Evolutionary conservation across 1,139 yeast genomes (phyloP).

Genomic region (Geotrichum aggregatum): DNA sequence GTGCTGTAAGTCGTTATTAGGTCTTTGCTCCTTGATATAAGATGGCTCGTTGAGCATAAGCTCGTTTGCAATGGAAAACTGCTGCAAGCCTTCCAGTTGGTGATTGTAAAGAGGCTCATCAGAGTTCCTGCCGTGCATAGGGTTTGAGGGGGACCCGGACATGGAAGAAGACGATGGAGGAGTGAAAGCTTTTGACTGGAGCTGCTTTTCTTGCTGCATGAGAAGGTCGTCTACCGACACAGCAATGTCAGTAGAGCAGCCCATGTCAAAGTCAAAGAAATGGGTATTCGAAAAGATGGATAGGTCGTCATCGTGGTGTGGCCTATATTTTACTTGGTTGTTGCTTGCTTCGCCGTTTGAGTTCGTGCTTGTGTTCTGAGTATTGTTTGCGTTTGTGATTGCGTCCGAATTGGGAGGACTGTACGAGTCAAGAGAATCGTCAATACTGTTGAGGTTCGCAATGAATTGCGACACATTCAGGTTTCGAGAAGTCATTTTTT

Average conservation of each 20-base stretch:
- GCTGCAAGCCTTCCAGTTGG: constrained; percentile 23
- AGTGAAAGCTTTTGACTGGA: constrained; percentile 27
- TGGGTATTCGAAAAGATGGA: constrained; percentile 43
- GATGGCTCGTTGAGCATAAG: not conserved
- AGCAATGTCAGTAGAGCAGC: constrained; percentile 42
- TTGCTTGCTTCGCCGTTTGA: not conserved
- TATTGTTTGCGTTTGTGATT: not conserved
- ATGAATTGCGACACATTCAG: constrained; percentile 30
- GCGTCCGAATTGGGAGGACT: constrained; percentile 17
- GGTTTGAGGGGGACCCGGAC: not conserved
- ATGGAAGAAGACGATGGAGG: not conserved
- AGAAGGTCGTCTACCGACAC: constrained; percentile 41
- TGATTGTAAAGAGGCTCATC: constrained; percentile 4
- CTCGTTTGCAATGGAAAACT: constrained; percentile 28
- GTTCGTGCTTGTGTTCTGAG: constrained; percentile 1
- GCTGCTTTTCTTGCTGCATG: constrained; percentile 41
- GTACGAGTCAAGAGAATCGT: constrained; percentile 29
- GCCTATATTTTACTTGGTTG: not conserved
- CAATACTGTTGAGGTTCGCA: constrained; percentile 36
- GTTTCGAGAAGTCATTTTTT: constrained; percentile 4
- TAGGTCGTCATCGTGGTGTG: constrained; percentile 38
- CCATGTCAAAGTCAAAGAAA: constrained; percentile 45
- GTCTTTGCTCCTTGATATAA: not conserved
- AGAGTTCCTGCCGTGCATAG: constrained; percentile 19
- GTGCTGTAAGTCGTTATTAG: not conserved